Conservation (phyloP, 164 flowering plant genomes). For the Hamamelis virginiana region DNA sequence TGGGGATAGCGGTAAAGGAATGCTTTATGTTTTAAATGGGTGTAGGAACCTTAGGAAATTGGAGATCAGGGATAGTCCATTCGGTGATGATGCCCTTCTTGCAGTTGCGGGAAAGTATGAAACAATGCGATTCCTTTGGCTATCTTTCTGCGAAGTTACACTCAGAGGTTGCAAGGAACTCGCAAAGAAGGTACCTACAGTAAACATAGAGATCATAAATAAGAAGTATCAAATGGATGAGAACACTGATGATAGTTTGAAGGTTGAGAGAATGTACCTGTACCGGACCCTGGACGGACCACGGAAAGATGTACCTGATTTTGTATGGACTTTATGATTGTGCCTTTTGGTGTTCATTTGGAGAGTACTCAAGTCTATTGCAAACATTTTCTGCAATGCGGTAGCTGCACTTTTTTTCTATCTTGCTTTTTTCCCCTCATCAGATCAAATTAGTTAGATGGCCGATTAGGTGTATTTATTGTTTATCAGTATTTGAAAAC, state of each 20-base stretch:
- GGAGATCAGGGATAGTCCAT: slow-evolving; percentile 59
- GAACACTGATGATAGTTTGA: slow-evolving; percentile 20
- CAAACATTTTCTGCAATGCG: no score
- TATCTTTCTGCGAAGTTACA: slow-evolving; percentile 59
- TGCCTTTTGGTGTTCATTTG: not conserved
- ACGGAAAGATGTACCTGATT: slow-evolving; percentile 44
- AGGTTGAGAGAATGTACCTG: slow-evolving; percentile 51
- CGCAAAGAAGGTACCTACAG: slow-evolving; percentile 42
- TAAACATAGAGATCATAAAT: slow-evolving; percentile 57
- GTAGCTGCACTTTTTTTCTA: no score
- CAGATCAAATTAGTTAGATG: no score
- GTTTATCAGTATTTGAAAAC: no score
- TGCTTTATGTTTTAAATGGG: slow-evolving; percentile 55
- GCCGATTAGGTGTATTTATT: no score
- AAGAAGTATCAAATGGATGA: slow-evolving; percentile 33
- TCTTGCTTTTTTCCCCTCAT: no score
- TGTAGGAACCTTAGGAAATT: slow-evolving; percentile 57
- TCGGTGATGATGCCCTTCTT: slow-evolving; percentile 50
- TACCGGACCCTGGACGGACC: slow-evolving; percentile 53
- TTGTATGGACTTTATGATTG: slow-evolving; percentile 39
- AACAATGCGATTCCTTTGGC: slow-evolving; percentile 82
- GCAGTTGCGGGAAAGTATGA: slow-evolving; percentile 51
- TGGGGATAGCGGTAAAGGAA: slow-evolving; percentile 52
- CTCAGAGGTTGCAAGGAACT: slow-evolving; percentile 51
- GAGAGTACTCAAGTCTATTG: not conserved